Base-by-base conservation (phyloP, 495 filamentous ascomycete species). In the Hypoxylon fragiforme region DNA sequence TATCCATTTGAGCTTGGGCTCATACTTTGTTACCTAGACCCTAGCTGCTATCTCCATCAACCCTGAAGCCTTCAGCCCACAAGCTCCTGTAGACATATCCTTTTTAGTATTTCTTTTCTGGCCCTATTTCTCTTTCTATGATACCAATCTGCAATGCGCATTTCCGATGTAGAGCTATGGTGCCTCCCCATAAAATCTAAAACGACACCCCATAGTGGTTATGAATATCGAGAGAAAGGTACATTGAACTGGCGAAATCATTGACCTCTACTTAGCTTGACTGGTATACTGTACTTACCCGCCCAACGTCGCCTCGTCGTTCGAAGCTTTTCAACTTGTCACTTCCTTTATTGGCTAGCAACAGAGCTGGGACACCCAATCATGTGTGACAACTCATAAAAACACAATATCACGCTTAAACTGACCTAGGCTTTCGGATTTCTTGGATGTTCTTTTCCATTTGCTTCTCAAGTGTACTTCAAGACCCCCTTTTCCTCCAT, bases 211-310 rank as follows among this genome's bases (percentile, higher is more conserved):
- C 57, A 53, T 58, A 62, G 36, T 44, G 57, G 68, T 68, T 48
- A 57, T 71, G 69, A 75, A 65, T 70, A 68, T 71, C 64, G 66
- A 67, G 58, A 63, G 21, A 67, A 68, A 63, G n/a, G 65, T 66
- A 58, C 60, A 57, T 56, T 51, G 63, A 54, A 55, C 45, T 63
- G 66, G 54, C 60, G 14, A 59, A 59, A 69, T 57, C 64, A 65
- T 62, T 62, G 63, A 68, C 61, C 63, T 61, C 56, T 67, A 71
- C 63, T 60, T 70, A 60, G 54, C 56, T 63, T 62, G 57, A 68
- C 67, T 62, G 56, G 67, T 59, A 65, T 77, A 67, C 63, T 69
- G 66, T 77, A 67, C 63, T 67, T 69, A 70, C 68, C 71, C 69
- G 67, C 64, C 62, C 64, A 57, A 54, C 60, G 54, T 36, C 62